Evolutionary conservation across 345 rosid genomes (phyloP).

Genomic region (Jatropha curcas): DNA sequence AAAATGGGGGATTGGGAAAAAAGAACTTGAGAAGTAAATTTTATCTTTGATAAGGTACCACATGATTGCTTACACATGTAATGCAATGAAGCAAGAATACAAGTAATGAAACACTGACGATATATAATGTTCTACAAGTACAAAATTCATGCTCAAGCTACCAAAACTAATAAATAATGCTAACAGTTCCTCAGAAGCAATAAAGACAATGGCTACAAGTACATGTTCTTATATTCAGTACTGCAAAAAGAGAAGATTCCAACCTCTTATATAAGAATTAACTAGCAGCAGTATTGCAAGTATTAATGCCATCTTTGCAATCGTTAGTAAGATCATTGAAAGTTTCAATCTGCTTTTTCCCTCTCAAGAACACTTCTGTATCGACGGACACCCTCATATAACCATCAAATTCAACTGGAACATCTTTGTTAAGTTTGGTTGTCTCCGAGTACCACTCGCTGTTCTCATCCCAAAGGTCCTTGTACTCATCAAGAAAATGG

Average conservation of each 20-base stretch:
- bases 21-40: neutral
- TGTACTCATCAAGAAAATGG: slow-evolving; percentile 82
- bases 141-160: slow-evolving; percentile 20
- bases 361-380: slow-evolving; percentile 92
- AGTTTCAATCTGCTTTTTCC: slow-evolving; percentile 91
- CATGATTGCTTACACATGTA: neutral
- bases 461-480: slow-evolving; percentile 80
- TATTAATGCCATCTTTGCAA: slow-evolving; percentile 84
- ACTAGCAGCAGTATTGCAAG: slow-evolving; percentile 68
- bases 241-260: slow-evolving; percentile 9
- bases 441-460: slow-evolving; percentile 94
- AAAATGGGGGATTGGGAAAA: neutral
- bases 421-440: slow-evolving; percentile 70
- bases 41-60: neutral
- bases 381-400: slow-evolving; percentile 89
- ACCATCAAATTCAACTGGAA: slow-evolving; percentile 85
- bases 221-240: slow-evolving; percentile 8
- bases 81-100: neutral
- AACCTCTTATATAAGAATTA: slow-evolving; percentile 30
- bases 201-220: slow-evolving; percentile 17
- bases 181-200: slow-evolving; percentile 22
- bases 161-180: slow-evolving; percentile 23
- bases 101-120: slow-evolving; percentile 8
- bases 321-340: slow-evolving; percentile 88
- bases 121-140: slow-evolving; percentile 15